Conservation (phyloP, 768 basidiomycete genomes). For the Tephrocybe rancida region DNA sequence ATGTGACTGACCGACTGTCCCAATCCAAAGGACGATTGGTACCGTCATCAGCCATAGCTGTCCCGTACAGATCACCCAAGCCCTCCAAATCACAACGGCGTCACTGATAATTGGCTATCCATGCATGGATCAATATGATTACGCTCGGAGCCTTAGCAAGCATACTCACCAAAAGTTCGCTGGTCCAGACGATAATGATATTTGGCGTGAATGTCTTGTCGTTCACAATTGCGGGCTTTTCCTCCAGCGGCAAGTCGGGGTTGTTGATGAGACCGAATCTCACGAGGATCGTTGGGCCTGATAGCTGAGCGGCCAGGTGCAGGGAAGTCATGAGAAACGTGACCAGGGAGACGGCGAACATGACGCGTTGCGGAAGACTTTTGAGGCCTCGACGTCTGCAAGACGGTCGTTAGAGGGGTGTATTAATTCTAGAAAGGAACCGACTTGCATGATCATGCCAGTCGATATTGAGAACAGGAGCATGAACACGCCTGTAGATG, state of each 20-base stretch:
- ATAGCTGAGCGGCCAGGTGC: background rate
- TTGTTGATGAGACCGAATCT: conserved; percentile 1
- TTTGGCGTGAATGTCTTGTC: background rate
- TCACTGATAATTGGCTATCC: conserved; percentile 18
- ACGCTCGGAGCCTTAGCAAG: background rate
- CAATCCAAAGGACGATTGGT: conserved; percentile 14
- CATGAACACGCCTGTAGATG: background rate
- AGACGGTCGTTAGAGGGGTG: background rate
- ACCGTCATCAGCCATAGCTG: conserved; percentile 7
- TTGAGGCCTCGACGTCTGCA: conserved; percentile 1
- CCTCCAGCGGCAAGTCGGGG: background rate
- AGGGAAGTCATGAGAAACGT: conserved; percentile 6
- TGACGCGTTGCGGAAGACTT: background rate
- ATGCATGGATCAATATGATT: background rate
- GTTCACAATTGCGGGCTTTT: background rate
- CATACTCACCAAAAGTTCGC: conserved; percentile 1
- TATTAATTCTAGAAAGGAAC: background rate
- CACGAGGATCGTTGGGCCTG: background rate
- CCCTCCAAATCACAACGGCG: conserved; percentile 3
- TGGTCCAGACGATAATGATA: background rate
- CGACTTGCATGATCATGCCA: background rate
- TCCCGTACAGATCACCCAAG: conserved; percentile 20
- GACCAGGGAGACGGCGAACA: conserved; percentile 4
- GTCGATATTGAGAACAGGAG: conserved; percentile 5
- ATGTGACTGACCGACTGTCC: conserved; percentile 11